Percentiles rank a stretch among this genome's conserved stretches.
Evolutionary conservation across 192 early-diverging fungal genomes (phyloP).

Genomic region (Allomyces macrogynus): DNA sequence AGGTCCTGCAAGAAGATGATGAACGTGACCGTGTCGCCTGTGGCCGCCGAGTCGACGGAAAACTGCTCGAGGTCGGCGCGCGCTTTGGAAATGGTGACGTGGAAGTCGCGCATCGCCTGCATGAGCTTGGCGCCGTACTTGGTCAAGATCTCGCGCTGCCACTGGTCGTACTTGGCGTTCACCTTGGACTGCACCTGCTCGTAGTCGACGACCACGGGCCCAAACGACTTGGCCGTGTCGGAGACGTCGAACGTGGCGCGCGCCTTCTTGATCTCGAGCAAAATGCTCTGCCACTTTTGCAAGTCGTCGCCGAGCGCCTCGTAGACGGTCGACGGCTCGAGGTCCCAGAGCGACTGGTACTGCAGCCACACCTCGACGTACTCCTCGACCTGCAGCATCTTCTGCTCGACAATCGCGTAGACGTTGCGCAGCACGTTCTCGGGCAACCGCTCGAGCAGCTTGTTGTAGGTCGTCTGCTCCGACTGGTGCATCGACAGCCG

Average conservation of each 20-base stretch:
- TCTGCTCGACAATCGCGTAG: slow-evolving; percentile 64
- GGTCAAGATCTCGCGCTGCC: slow-evolving; percentile 91
- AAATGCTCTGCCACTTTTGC: slow-evolving; percentile 74
- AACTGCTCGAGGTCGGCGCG: slow-evolving; percentile 74
- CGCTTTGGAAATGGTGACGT: slow-evolving; percentile 48
- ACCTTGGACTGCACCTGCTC: slow-evolving; percentile 97
- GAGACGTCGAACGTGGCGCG: slow-evolving; percentile 93
- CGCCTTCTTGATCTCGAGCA: slow-evolving; percentile 83
- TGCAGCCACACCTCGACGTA: slow-evolving; percentile 92
- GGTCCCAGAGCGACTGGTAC: slow-evolving; percentile 97
- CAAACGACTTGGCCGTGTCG: slow-evolving; percentile 70
- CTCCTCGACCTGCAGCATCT: slow-evolving; percentile 46
- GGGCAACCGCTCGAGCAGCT: slow-evolving; percentile 44
- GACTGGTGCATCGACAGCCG: slow-evolving; percentile 25
- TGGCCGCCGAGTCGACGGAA: slow-evolving; percentile 59
- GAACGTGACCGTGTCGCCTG: slow-evolving; percentile 76
- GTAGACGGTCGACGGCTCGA: slow-evolving; percentile 69
- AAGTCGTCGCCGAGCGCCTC: slow-evolving; percentile 71
- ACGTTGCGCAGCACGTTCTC: slow-evolving; percentile 48
- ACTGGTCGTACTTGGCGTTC: slow-evolving; percentile 88
- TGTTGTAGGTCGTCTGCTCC: slow-evolving; percentile 13
- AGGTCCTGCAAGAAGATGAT: slow-evolving; percentile 94
- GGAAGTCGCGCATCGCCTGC: slow-evolving; percentile 60
- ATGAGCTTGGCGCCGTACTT: slow-evolving; percentile 69
- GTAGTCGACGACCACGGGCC: slow-evolving; percentile 72